These are phyloP conservation scores for Emergomyces orientalis DNA, from an alignment of 2,329 filamentous ascomycete species.

Conservation along the genomic window DNA sequence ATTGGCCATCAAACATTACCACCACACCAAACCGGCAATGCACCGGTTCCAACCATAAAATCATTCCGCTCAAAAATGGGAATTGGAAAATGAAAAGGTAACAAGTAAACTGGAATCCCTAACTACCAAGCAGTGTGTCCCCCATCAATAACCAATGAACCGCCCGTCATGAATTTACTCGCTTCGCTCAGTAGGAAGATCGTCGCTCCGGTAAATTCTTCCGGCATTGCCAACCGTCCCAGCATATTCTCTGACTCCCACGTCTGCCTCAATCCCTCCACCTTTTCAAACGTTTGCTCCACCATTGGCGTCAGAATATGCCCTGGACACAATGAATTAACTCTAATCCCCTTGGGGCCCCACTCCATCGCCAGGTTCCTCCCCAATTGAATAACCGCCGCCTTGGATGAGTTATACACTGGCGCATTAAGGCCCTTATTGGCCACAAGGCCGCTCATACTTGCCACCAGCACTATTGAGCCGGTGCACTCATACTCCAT, in stretches of 20 bases:
- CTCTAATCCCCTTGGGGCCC: slow-evolving; percentile 42
- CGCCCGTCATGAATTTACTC: slow-evolving; percentile 60
- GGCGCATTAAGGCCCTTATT: slow-evolving; percentile 38
- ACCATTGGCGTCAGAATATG: slow-evolving; percentile 63
- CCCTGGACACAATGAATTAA: slow-evolving; percentile 45
- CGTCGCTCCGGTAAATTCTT: slow-evolving; percentile 55
- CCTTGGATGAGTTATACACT: slow-evolving; percentile 47
- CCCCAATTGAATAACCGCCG: slow-evolving; percentile 43
- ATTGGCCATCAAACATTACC: background rate
- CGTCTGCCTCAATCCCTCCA: slow-evolving; percentile 48
- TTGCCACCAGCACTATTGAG: slow-evolving; percentile 42
- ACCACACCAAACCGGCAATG: background rate
- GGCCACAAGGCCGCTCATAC: slow-evolving; percentile 42
- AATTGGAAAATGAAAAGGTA: background rate
- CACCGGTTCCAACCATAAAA: background rate
- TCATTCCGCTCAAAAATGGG: background rate
- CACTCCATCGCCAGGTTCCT: slow-evolving; percentile 45
- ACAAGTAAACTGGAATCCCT: background rate
- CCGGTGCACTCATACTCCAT: slow-evolving; percentile 39
- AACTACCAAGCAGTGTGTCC: slow-evolving; percentile 48
- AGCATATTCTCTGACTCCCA: slow-evolving; percentile 44
- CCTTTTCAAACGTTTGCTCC: slow-evolving; percentile 63
- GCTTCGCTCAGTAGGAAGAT: slow-evolving; percentile 58
- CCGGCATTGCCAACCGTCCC: slow-evolving; percentile 44
- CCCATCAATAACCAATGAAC: slow-evolving; percentile 60